Evolutionary conservation across 2,329 filamentous ascomycete genomes (phyloP).

Genomic region (Epichloe coenophiala): DNA sequence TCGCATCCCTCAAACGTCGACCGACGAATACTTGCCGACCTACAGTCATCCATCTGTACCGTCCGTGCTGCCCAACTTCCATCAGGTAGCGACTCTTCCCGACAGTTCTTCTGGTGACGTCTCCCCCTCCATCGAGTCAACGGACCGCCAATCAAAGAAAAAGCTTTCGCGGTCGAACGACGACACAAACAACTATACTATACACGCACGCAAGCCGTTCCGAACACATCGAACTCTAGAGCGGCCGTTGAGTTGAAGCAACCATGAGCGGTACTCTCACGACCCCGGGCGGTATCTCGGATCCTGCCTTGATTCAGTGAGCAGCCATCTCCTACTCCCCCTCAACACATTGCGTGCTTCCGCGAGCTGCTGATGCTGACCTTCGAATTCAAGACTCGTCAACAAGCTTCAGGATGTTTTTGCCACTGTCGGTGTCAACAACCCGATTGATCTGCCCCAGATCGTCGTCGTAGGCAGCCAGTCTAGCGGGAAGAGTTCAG

Average conservation of each 20-base stretch:
- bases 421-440: constrained; percentile 94
- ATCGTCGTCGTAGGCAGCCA: constrained; percentile 97
- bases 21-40: neutral
- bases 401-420: constrained; percentile 99
- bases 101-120: constrained; percentile 1
- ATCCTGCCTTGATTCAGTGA: constrained; percentile 53
- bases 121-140: constrained; percentile 1
- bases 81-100: neutral
- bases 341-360: neutral
- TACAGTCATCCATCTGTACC: neutral
- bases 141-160: constrained; percentile 1
- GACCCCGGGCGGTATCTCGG: constrained; percentile 46
- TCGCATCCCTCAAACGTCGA: neutral
- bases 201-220: neutral
- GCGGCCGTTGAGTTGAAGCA: constrained; percentile 5
- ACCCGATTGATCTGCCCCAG: constrained; percentile 96
- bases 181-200: neutral
- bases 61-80: neutral
- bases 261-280: constrained; percentile 25
- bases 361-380: constrained; percentile 3
- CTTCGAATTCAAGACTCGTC: constrained; percentile 48
- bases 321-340: constrained; percentile 8
- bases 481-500: constrained; percentile 98
- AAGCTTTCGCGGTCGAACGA: neutral
- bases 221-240: neutral